Conservation (phyloP, 768 basidiomycete genomes). For the Boletus huronensis region DNA sequence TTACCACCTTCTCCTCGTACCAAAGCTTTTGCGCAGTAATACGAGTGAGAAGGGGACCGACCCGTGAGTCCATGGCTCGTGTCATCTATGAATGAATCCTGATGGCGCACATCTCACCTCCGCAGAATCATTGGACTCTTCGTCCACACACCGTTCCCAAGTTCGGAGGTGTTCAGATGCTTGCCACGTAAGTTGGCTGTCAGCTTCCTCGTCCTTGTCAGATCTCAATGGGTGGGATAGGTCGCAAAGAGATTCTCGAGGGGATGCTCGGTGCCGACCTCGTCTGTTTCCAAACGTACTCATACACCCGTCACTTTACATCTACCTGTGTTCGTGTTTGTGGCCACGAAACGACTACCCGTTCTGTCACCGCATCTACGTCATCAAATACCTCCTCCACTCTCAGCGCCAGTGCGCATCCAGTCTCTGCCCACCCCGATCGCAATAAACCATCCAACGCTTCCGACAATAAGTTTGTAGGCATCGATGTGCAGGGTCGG, state of each 20-base stretch:
- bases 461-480: conserved; percentile 25
- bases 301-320: conserved; percentile 91
- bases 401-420: not conserved
- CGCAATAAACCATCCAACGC: not conserved
- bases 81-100: not conserved
- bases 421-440: conserved; percentile 1
- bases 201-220: not conserved
- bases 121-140: conserved; percentile 75
- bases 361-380: not conserved
- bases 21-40: conserved; percentile 73
- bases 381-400: conserved; percentile 8
- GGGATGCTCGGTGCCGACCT: conserved; percentile 98
- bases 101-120: not conserved
- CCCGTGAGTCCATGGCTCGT: conserved; percentile 13
- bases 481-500: conserved; percentile 85
- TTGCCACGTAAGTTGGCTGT: conserved; percentile 63
- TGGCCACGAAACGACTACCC: conserved; percentile 77
- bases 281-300: conserved; percentile 97
- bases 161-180: conserved; percentile 93
- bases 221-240: conserved; percentile 35
- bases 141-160: conserved; percentile 97
- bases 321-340: conserved; percentile 95
- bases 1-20: conserved; percentile 92
- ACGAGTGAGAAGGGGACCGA: conserved; percentile 37
- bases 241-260: conserved; percentile 89